A percentile compares a stretch with the other conserved stretches of the same genome.
These are phyloP conservation scores for Psidium guajava DNA, from an alignment of 345 rosid genomes.

Conservation along the genomic window DNA sequence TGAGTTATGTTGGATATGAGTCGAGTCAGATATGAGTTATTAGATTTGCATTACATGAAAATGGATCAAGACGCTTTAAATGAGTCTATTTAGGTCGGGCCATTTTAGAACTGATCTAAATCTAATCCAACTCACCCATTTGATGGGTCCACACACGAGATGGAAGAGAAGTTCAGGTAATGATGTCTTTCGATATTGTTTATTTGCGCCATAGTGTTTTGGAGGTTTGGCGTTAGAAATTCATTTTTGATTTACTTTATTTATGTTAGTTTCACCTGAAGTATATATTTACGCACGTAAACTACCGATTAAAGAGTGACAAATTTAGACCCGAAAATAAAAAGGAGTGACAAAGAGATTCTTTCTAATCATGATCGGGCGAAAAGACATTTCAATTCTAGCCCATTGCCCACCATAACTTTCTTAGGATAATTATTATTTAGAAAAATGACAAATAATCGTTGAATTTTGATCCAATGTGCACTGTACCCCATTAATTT, in stretches of 20 bases:
- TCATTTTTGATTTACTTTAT: neutral
- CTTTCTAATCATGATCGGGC: neutral
- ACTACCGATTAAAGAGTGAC: neutral
- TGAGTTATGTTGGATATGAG: no score
- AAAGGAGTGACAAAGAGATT: neutral
- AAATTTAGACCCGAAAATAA: neutral
- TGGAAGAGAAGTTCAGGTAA: neutral
- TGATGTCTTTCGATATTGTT: neutral
- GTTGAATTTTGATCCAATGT: neutral
- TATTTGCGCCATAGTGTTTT: neutral
- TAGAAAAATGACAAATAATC: neutral
- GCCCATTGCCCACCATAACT: neutral
- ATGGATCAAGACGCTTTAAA: no score
- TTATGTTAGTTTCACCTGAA: neutral
- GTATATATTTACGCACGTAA: neutral
- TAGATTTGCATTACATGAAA: no score
- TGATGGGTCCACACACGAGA: neutral
- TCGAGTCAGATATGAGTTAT: no score
- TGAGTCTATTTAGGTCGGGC: no score
- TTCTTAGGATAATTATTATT: neutral
- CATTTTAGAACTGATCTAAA: no score
- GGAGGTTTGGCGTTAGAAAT: neutral
- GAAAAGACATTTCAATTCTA: neutral
- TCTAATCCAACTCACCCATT: no score
- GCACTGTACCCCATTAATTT: fast-evolving